phyloP scores from a whole-genome alignment of 73 alveolate genomes.

The Blepharisma stoltei region DNA sequence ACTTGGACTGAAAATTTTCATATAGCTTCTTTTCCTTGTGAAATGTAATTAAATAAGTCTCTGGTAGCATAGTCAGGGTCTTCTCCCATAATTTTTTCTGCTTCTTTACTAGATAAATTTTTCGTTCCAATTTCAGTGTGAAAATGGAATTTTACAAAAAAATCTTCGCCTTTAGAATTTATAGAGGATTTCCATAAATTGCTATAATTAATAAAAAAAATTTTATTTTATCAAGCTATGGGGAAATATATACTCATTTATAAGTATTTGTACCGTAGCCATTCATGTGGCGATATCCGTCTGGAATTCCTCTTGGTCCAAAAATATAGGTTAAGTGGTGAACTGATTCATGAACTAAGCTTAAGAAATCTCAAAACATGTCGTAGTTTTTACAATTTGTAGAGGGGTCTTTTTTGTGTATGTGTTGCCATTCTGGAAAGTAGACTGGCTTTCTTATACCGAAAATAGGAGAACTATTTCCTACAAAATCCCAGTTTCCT shows the following conservation, averaged over 20 bases:
- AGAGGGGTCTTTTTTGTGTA: constrained; percentile 77
- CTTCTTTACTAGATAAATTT: constrained; percentile 66
- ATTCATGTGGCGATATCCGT: constrained; percentile 86
- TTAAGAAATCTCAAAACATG: constrained; percentile 84
- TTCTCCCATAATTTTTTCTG: constrained; percentile 53
- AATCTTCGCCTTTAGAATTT: constrained; percentile 69
- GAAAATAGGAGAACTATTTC: constrained; percentile 91
- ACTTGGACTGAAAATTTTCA: constrained; percentile 76
- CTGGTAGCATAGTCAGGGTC: constrained; percentile 82
- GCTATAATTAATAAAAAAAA: no score
- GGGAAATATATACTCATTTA: no score
- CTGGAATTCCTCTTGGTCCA: constrained; percentile 90
- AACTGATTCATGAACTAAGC: constrained; percentile 73
- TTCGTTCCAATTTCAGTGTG: constrained; percentile 82
- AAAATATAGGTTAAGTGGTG: constrained; percentile 78
- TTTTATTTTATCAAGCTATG: no score
- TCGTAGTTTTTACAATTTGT: constrained; percentile 67
- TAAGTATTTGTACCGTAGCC: constrained; percentile 86
- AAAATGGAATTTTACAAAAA: constrained; percentile 81
- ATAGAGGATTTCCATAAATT: no score
- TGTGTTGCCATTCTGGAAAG: constrained; percentile 87
- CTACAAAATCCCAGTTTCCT: constrained; percentile 91
- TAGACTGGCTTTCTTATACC: constrained; percentile 84
- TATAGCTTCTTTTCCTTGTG: constrained; percentile 63
- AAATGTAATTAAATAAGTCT: constrained; percentile 73